A percentile compares a stretch with the other conserved stretches of the same genome.
Evolutionary conservation across 352 stramenopile species (phyloP).

Genomic region (Phytophthora pseudosyringae): DNA sequence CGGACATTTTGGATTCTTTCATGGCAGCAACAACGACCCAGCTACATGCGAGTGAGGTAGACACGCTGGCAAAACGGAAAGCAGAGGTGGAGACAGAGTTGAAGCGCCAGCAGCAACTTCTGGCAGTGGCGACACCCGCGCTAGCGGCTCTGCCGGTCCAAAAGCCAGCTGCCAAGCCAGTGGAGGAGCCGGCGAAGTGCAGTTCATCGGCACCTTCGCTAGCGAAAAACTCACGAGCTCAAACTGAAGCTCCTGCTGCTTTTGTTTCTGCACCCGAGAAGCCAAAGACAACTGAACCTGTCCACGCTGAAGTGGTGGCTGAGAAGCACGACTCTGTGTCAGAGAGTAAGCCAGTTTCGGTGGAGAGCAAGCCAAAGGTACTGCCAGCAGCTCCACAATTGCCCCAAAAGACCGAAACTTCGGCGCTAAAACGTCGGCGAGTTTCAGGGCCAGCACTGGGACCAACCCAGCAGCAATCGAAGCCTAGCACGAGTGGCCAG

Average conservation of each 20-base stretch:
- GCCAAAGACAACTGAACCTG: not conserved
- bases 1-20: conserved; percentile 71
- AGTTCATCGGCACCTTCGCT: not conserved
- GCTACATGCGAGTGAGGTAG: conserved; percentile 47
- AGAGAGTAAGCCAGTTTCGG: not conserved
- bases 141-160: conserved; percentile 39
- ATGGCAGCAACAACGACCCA: conserved; percentile 63
- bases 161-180: conserved; percentile 12
- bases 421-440: conserved; percentile 44
- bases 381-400: conserved; percentile 1
- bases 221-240: conserved; percentile 2
- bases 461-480: conserved; percentile 9
- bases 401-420: not conserved
- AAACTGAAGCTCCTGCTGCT: not conserved
- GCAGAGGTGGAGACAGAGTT: conserved; percentile 48
- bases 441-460: conserved; percentile 46
- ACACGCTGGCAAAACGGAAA: conserved; percentile 31
- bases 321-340: conserved; percentile 3
- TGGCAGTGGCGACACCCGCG: conserved; percentile 62
- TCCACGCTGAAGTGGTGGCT: not conserved
- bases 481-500: conserved; percentile 5
- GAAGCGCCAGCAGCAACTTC: conserved; percentile 51
- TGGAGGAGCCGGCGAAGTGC: conserved; percentile 3
- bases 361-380: conserved; percentile 10
- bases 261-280: conserved; percentile 2